Percentiles rank a stretch among this genome's conserved stretches.
These are phyloP conservation scores for Globisporangium splendens DNA, from an alignment of 352 stramenopile genomes.

Conservation along the genomic window DNA sequence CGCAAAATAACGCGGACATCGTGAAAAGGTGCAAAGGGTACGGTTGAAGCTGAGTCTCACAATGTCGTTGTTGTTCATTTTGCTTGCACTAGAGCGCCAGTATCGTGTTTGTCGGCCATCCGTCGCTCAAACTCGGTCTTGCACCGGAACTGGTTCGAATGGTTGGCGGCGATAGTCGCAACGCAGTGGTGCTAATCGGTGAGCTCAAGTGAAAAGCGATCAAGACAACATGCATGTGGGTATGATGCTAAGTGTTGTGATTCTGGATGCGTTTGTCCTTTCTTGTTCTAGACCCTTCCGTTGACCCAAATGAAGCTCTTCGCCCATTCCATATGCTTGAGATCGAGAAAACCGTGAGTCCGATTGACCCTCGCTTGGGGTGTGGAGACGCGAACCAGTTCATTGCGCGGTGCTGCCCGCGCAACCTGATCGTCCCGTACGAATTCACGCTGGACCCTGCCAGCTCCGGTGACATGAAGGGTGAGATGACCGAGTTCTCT, in stretches of 20 bases:
- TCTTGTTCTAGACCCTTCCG: slow-evolving; percentile 39
- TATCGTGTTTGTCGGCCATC: slow-evolving; percentile 74
- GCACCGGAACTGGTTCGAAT: slow-evolving; percentile 49
- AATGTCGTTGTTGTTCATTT: background rate
- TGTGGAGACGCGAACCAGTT: slow-evolving; percentile 87
- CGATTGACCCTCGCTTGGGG: slow-evolving; percentile 74
- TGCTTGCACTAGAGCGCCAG: slow-evolving; percentile 40
- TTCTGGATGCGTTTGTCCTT: background rate
- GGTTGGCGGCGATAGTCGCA: slow-evolving; percentile 55
- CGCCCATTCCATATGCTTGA: slow-evolving; percentile 47
- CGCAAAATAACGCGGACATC: too few species aligned
- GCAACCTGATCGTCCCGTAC: slow-evolving; percentile 60
- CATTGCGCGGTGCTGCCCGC: slow-evolving; percentile 70
- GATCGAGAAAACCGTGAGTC: slow-evolving; percentile 76
- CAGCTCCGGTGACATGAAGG: slow-evolving; percentile 6
- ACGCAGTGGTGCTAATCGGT: slow-evolving; percentile 74
- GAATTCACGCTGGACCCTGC: slow-evolving; percentile 44
- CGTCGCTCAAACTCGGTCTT: slow-evolving; percentile 58
- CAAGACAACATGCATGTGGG: too few species aligned
- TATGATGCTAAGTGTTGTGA: too few species aligned
- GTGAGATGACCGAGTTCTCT: slow-evolving; percentile 26
- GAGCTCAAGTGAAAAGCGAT: background rate
- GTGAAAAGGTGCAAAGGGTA: too few species aligned
- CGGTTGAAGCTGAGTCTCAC: background rate
- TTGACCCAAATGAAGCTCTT: slow-evolving; percentile 52